Base-by-base conservation (phyloP, 139 green algal species). In the Ostreobium quekettii region DNA sequence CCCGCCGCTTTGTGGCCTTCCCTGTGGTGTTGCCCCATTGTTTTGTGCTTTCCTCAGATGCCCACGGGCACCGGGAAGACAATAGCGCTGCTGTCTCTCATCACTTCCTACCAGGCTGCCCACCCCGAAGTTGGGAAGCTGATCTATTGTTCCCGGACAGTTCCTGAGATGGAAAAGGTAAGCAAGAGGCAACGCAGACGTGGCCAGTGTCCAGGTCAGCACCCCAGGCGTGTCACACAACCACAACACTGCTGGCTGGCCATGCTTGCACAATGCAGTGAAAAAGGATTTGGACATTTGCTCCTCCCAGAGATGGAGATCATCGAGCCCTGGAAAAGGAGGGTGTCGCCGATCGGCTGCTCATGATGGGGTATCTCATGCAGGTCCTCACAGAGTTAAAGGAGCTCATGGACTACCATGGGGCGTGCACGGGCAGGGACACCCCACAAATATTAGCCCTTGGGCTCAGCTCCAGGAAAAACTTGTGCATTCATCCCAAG, bases 141-240 rank as follows among this genome's bases (percentile, higher is more conserved):
- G 32, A 80, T 99, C 29, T 98, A 98, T 80, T 97, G 93, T 83
- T 98, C 94, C 1, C 88, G 95, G 48, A 99, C 95, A 3, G 94
- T 99, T 36, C 95, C 95, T n/a, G 95, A 99, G 84, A 99, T 99
- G 95, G 95, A 99, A 78, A 99, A 99, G 82, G 92, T 91, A n/a
- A n/a, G n/a, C n/a, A n/a, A n/a, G n/a, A n/a, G n/a, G n/a, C n/a
- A n/a, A n/a, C n/a, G n/a, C n/a, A n/a, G n/a, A n/a, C n/a, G n/a
- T n/a, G n/a, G n/a, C n/a, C n/a, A n/a, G n/a, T n/a, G n/a, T n/a
- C n/a, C n/a, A n/a, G n/a, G n/a, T n/a, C n/a, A n/a, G n/a, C n/a
- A n/a, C n/a, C n/a, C n/a, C n/a, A n/a, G n/a, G n/a, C n/a, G n/a
- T n/a, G n/a, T n/a, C n/a, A n/a, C n/a, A n/a, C n/a, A n/a, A n/a